Base-by-base conservation (phyloP, 305 asterid genomes). In the Solanum hybrid region DNA sequence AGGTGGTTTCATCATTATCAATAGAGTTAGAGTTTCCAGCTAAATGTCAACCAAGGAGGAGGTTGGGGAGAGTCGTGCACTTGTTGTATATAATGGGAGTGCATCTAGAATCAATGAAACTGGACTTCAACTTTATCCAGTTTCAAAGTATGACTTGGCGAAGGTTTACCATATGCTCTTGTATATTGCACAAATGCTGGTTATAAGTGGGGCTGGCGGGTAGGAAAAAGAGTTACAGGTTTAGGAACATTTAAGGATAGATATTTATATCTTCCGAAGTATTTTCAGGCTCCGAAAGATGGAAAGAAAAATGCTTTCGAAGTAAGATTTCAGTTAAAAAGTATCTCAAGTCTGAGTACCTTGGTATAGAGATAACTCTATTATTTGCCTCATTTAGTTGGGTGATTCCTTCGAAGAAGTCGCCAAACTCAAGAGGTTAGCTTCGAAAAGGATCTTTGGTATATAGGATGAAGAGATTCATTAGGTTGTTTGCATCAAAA, bases 111-210 rank as follows among this genome's bases (percentile, higher is more conserved):
- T 39, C 39, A 39, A 17, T n/a, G 68, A 86, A 3, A 37, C 87
- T 6, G 91, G 92, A 1, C 61, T 45, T 45, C 61, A 45, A 13
- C 20, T 13, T 45, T 45, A 45, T 45, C 20, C 1, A 45, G 61
- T 45, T 45, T 45, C 20, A 45, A 5, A 45, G 7, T 45, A 45
- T 45, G 61, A 45, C 61, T 13, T 13, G 20, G 20, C 6, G 61
- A 80, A 87, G 94, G 93, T 33, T 90, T 92, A 83, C 94, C 92
- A 3, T 91, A 92, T 81, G 92, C 93, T 86, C 92, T 90, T 13
- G 79, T 51, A 15, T 89, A 92, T 91, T 89, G 90, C 90, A 93
- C 94, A 38, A 91, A 76, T 73, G 91, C 31, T 15, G 93, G 94
- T 76, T 90, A 92, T 80, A 45, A 4, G 32, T 92, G 92, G 92